Evolutionary conservation across 2,329 filamentous ascomycete genomes (phyloP).

Genomic region (Aspergillus thermomutatus): DNA sequence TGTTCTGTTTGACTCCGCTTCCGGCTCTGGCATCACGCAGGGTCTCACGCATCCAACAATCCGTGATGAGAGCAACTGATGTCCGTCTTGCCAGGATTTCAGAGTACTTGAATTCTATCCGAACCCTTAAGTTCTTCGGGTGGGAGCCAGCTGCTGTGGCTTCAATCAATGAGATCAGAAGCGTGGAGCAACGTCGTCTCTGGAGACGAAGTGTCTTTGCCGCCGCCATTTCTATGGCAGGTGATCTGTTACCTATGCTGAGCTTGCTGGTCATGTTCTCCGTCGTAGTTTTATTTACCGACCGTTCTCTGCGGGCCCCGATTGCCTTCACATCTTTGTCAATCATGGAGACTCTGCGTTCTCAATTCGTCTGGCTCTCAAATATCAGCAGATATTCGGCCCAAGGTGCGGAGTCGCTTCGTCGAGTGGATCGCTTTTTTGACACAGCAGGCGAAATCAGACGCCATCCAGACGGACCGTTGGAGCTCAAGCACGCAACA

Average conservation of each 20-base stretch:
- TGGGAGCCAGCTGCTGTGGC: slow-evolving; percentile 56
- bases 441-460: slow-evolving; percentile 48
- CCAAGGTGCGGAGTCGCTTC: slow-evolving; percentile 48
- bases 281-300: slow-evolving; percentile 49
- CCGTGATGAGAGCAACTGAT: slow-evolving; percentile 56
- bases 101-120: slow-evolving; percentile 57
- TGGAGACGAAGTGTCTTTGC: slow-evolving; percentile 52
- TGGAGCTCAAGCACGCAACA: slow-evolving; percentile 46
- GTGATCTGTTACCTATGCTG: slow-evolving; percentile 52
- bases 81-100: slow-evolving; percentile 56
- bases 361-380: slow-evolving; percentile 52
- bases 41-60: slow-evolving; percentile 51
- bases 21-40: slow-evolving; percentile 49
- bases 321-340: slow-evolving; percentile 57
- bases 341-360: slow-evolving; percentile 52
- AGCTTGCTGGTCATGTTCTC: slow-evolving; percentile 55
- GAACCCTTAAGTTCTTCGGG: slow-evolving; percentile 59
- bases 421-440: slow-evolving; percentile 55
- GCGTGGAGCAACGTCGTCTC: slow-evolving; percentile 52
- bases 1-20: slow-evolving; percentile 50
- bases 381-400: slow-evolving; percentile 43
- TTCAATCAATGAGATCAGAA: slow-evolving; percentile 50
- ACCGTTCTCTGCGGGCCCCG: slow-evolving; percentile 52
- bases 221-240: slow-evolving; percentile 45
- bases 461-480: slow-evolving; percentile 49